Percentiles rank a stretch among this genome's conserved stretches.
Conservation (phyloP, 768 basidiomycete species). For the Chlorophyllum brunneum region DNA sequence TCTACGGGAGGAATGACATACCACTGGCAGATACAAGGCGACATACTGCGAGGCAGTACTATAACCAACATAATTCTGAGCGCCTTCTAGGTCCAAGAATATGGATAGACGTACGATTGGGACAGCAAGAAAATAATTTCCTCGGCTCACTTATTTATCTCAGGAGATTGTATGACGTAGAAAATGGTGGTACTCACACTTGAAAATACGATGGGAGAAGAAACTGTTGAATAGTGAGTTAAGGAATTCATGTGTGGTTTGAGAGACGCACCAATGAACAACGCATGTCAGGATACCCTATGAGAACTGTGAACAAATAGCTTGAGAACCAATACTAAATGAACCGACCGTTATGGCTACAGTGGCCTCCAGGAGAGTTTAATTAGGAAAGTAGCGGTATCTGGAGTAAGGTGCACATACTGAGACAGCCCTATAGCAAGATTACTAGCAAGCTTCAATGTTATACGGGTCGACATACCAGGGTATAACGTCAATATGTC, state of each 20-base stretch:
- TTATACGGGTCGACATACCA: constrained; percentile 23
- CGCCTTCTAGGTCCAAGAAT: background rate
- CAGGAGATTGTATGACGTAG: background rate
- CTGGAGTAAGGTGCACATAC: background rate
- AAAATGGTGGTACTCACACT: constrained; percentile 24
- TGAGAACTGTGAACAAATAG: background rate
- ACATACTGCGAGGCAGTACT: background rate
- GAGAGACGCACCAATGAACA: constrained; percentile 23
- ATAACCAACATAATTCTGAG: background rate
- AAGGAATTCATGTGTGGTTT: background rate
- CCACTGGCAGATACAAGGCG: constrained; percentile 24
- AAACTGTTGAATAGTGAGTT: constrained; percentile 20
- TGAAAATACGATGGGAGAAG: constrained; percentile 36
- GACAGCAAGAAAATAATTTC: constrained; percentile 28
- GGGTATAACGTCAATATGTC: constrained; percentile 29
- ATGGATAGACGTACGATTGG: constrained; percentile 25
- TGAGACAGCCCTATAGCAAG: background rate
- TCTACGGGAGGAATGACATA: constrained; percentile 13
- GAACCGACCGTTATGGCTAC: constrained; percentile 21
- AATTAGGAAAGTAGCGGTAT: background rate
- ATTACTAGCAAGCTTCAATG: background rate
- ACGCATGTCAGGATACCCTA: constrained; percentile 29
- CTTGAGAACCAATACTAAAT: background rate
- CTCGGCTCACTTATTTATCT: constrained; percentile 28
- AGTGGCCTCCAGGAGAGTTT: constrained; percentile 18